These are phyloP conservation scores for Rhinocladiella similis DNA, from an alignment of 2,329 filamentous ascomycete species.

Conservation along the genomic window DNA sequence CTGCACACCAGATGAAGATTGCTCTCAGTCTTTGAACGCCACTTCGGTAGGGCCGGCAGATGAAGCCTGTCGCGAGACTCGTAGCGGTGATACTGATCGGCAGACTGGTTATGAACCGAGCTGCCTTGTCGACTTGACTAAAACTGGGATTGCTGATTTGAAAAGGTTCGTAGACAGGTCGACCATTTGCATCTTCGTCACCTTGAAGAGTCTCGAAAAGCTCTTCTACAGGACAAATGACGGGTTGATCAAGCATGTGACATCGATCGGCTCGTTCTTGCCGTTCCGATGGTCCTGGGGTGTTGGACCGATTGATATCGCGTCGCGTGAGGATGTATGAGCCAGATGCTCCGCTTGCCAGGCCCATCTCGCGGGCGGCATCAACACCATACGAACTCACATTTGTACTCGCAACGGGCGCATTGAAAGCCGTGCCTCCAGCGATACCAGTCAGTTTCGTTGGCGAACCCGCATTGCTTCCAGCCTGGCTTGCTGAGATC, in stretches of 20 bases:
- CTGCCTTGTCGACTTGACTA: conserved; percentile 89
- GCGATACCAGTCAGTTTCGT: conserved; percentile 58
- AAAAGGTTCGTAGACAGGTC: conserved; percentile 72
- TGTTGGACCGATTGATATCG: conserved; percentile 94
- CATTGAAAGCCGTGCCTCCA: conserved; percentile 43
- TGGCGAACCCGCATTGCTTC: conserved; percentile 44
- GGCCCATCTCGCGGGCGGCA: conserved; percentile 69
- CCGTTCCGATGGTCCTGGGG: conserved; percentile 83
- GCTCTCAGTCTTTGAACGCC: conserved; percentile 90
- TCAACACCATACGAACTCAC: conserved; percentile 44
- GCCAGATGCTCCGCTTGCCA: conserved; percentile 52
- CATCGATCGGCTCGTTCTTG: conserved; percentile 83
- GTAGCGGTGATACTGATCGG: conserved; percentile 79
- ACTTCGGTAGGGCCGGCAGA: conserved; percentile 90
- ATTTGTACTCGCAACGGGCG: conserved; percentile 33
- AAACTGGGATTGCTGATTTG: conserved; percentile 72
- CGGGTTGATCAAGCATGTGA: conserved; percentile 89
- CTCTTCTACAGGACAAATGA: conserved; percentile 86
- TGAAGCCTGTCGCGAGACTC: conserved; percentile 82
- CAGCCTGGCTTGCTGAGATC: conserved; percentile 65
- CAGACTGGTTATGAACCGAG: conserved; percentile 81
- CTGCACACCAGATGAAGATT: conserved; percentile 97
- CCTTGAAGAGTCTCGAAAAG: conserved; percentile 82
- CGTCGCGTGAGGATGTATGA: conserved; percentile 98
- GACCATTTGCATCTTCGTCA: conserved; percentile 83